Evolutionary conservation across 257 asterid genomes (phyloP), one percentile per base, ranked within the genome.

Genomic region (Vinca minor): DNA sequence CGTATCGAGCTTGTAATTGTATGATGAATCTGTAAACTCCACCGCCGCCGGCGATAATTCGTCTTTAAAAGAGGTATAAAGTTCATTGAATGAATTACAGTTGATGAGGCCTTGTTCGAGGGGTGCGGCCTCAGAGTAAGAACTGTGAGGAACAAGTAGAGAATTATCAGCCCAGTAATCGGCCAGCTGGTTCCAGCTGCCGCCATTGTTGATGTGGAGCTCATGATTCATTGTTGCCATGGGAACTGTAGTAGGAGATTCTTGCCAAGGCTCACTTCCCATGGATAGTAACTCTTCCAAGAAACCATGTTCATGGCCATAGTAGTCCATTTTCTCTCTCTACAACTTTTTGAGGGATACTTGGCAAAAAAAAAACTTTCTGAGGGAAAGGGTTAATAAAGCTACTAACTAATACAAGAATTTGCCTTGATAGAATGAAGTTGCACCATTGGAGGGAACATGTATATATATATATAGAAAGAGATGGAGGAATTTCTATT

Each of bases 271-370:
- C n/a, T n/a, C n/a, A n/a, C n/a, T n/a, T n/a, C n/a, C n/a, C n/a
- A n/a, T n/a, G n/a, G n/a, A n/a, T n/a, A n/a, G n/a, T n/a, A n/a
- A n/a, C n/a, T n/a, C n/a, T 60, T 87, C 87, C 70, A 83, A 69
- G 44, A 75, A 78, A 31, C 73, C 67, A 39, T 76, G 63, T 23
- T 76, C 63, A 29, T 70, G 69, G 25, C 71, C 55, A 73, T 60
- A 79, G 45, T 58, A 75, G 74, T 87, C 94, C 94, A 85, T 85
- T 66, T 59, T 41, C 65, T 25, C 55, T 73, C 32, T 60, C 55
- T 50, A 53, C 4, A 31, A 56, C 58, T 66, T 54, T 73, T 72
- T 42, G 63, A 63, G 28, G 44, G n/a, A n/a, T n/a, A n/a, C n/a
- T n/a, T n/a, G n/a, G n/a, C n/a, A n/a, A n/a, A n/a, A n/a, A n/a